phyloP scores from a whole-genome alignment of 208 protist genomes.

The Acanthamoeba pearcei region DNA sequence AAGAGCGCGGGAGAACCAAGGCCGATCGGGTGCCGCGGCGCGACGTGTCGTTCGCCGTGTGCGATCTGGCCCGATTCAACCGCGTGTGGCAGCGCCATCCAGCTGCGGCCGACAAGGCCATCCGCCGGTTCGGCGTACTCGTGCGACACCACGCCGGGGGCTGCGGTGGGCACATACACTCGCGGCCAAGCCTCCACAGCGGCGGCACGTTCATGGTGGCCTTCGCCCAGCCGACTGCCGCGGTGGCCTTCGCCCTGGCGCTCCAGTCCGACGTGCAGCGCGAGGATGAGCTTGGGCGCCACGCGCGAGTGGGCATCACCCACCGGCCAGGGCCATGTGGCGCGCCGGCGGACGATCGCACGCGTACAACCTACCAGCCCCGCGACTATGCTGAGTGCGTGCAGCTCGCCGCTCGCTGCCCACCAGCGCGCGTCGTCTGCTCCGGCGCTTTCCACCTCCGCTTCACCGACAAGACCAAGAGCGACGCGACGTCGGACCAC shows the following conservation, averaged over 20 bases:
- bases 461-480: too few relatives aligned
- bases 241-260: too few relatives aligned
- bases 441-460: too few relatives aligned
- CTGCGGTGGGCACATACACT: not conserved
- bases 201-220: constrained; percentile 49
- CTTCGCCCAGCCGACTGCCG: not conserved
- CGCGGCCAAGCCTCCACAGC: constrained; percentile 20
- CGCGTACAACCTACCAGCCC: not conserved
- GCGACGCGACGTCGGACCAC: too few relatives aligned
- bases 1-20: too few relatives aligned
- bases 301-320: too few relatives aligned
- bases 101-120: not conserved
- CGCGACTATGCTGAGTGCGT: not conserved
- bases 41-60: constrained; percentile 13
- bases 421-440: too few relatives aligned
- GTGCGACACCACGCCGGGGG: not conserved
- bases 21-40: constrained; percentile 14
- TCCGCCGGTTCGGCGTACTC: not conserved
- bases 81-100: constrained; percentile 2
- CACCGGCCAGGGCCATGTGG: too few relatives aligned
- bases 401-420: too few relatives aligned
- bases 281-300: too few relatives aligned
- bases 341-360: not conserved
- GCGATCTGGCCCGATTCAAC: constrained; percentile 24
- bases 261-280: too few relatives aligned